Evolutionary conservation across 2,329 filamentous ascomycete genomes (phyloP).

Genomic region (Lithohypha guttulata): DNA sequence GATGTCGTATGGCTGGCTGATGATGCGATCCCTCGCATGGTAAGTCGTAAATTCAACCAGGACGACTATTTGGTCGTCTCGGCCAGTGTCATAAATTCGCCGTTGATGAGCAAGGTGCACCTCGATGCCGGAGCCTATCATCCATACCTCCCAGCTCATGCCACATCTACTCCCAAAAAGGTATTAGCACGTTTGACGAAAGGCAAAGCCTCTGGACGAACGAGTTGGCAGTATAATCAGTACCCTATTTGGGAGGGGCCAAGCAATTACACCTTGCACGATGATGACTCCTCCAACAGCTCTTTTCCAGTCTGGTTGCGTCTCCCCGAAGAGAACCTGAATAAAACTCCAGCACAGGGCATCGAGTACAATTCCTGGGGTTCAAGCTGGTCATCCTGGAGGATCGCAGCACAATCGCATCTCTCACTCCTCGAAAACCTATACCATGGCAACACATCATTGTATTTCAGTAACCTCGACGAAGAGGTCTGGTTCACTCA

Average conservation of each 20-base stretch:
- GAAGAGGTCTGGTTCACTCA: slow-evolving; percentile 39
- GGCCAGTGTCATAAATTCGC: slow-evolving; percentile 48
- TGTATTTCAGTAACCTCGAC: slow-evolving; percentile 35
- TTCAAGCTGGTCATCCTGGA: slow-evolving; percentile 17
- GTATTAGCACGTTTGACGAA: slow-evolving; percentile 1
- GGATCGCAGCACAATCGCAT: slow-evolving; percentile 34
- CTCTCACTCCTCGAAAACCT: slow-evolving; percentile 40
- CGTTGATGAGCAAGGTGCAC: slow-evolving; percentile 44
- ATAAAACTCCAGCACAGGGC: slow-evolving; percentile 37
- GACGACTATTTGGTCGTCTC: slow-evolving; percentile 43
- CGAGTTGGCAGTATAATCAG: slow-evolving; percentile 26
- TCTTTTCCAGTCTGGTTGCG: slow-evolving; percentile 41
- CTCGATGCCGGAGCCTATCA: slow-evolving; percentile 43
- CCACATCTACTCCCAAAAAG: slow-evolving; percentile 13
- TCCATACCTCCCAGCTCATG: slow-evolving; percentile 43
- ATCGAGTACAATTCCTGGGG: slow-evolving; percentile 36
- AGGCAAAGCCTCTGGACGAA: slow-evolving; percentile 10
- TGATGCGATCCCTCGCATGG: slow-evolving; percentile 41
- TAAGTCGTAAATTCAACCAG: slow-evolving; percentile 42
- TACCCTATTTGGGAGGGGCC: slow-evolving; percentile 29
- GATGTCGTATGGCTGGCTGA: slow-evolving; percentile 36
- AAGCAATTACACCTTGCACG: slow-evolving; percentile 23
- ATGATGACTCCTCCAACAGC: slow-evolving; percentile 28
- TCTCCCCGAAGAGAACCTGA: slow-evolving; percentile 33
- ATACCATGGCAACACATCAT: slow-evolving; percentile 27